Base-by-base conservation (phyloP, 495 filamentous ascomycete species). In the Neurospora cerealis region DNA sequence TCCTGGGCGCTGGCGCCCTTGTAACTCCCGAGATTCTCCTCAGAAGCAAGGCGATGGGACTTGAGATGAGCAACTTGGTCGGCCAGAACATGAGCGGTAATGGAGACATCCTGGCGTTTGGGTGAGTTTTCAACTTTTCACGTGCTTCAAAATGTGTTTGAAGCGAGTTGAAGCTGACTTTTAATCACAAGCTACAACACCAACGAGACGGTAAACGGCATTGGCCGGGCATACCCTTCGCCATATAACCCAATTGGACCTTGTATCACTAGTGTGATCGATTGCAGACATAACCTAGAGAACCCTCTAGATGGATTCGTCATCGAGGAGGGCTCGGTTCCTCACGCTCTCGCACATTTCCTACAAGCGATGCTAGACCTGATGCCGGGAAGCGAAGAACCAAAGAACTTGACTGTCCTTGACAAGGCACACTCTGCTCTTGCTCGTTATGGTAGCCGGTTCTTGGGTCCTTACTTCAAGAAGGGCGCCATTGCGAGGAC, bases 21-120 rank as follows among this genome's bases (percentile, higher is more conserved):
- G 90, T 87, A 19, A 88, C 88, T 1, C 91, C 90, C 11, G 90
- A 91, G 80, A 91, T 92, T 66, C 79, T 93, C 66, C 86, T 93
- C 7, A 84, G 89, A 32, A 90, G 89, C 73, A 89, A 85, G 78
- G 80, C 87, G 42, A 84, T 87, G 77, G 90, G 90, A 1, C 80
- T 92, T 5, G 74, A 81, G 3, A 85, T 88, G 83, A 91, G 89
- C 75, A 79, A 86, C 21, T 81, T 81, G 46, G 85, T 91, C 38
- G 90, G 90, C 28, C 82, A 86, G 69, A 86, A 88, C 70, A 89
- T 92, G 85, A 90, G 88, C 77, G 90, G 90, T 21, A 93, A 93
- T 76, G 90, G 91, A 3, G 89, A 91, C 74, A 87, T 92, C 72
- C 77, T 92, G 39, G 84, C 85, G 5, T 92, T 91, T 77, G 90